Conservation (phyloP, 2,329 filamentous ascomycete species). For the Fusarium sp. region DNA sequence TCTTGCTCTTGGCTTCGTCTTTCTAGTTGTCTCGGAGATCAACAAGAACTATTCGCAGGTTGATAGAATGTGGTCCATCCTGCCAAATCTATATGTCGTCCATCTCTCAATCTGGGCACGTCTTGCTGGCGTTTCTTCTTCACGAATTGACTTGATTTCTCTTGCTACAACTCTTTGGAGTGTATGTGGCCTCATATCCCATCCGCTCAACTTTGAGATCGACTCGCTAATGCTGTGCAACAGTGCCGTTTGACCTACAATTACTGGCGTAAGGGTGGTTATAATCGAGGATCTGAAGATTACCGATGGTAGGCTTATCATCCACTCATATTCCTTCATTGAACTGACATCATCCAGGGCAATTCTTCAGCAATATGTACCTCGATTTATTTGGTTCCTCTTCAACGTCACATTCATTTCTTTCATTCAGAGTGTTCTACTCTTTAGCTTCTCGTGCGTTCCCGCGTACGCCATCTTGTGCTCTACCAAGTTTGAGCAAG, state of each 20-base stretch:
- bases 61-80: conserved; percentile 89
- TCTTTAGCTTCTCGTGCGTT: conserved; percentile 78
- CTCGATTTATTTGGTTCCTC: conserved; percentile 77
- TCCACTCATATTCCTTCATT: neutral
- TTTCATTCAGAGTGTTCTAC: conserved; percentile 82
- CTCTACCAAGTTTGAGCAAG: conserved; percentile 71
- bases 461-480: conserved; percentile 89
- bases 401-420: conserved; percentile 94
- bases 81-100: conserved; percentile 87
- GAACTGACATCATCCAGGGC: conserved; percentile 62
- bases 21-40: conserved; percentile 82
- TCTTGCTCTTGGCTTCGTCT: conserved; percentile 76
- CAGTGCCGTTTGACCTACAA: conserved; percentile 90
- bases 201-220: neutral
- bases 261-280: conserved; percentile 96
- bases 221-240: conserved; percentile 12
- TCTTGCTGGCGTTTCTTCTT: conserved; percentile 76
- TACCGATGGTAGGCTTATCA: conserved; percentile 77
- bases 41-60: conserved; percentile 98
- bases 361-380: conserved; percentile 76
- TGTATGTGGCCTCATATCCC: conserved; percentile 62
- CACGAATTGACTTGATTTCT: conserved; percentile 79
- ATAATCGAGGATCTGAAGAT: conserved; percentile 89
- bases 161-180: conserved; percentile 83
- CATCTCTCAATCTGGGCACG: conserved; percentile 90